These are phyloP conservation scores for Hibiscus tridactylites DNA, from an alignment of 345 rosid species.

Conservation along the genomic window DNA sequence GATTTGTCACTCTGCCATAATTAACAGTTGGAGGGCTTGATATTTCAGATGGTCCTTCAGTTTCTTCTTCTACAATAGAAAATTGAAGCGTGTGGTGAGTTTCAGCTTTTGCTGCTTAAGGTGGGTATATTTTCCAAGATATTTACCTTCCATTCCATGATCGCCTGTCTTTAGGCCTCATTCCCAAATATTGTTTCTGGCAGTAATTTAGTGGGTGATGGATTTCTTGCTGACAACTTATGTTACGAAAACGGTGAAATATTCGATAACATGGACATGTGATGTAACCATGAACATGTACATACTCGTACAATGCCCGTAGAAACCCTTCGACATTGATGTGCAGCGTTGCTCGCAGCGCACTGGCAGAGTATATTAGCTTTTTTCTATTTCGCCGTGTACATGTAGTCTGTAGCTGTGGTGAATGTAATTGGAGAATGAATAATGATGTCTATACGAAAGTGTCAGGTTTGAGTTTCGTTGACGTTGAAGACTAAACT, in stretches of 20 bases:
- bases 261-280: constrained; percentile 77
- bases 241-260: constrained; percentile 58
- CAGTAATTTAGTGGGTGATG: constrained; percentile 74
- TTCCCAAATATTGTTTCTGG: constrained; percentile 11
- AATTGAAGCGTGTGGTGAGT: constrained; percentile 74
- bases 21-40: constrained; percentile 1
- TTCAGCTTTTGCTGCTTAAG: constrained; percentile 73
- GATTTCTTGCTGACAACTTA: constrained; percentile 30
- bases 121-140: constrained; percentile 26
- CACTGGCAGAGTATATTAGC: not conserved
- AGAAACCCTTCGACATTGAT: not conserved
- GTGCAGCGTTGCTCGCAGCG: not conserved
- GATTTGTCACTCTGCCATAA: not conserved
- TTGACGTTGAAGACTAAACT: not conserved
- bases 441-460: not conserved
- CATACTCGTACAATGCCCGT: not conserved
- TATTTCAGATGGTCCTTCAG: constrained; percentile 80
- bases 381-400: not conserved
- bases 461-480: not conserved
- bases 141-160: not conserved
- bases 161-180: not conserved
- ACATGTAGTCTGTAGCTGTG: not conserved
- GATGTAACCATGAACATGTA: not conserved
- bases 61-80: constrained; percentile 89
- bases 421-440: not conserved